A percentile compares a stretch with the other conserved stretches of the same genome.
Evolutionary conservation across 139 green algal genomes (phyloP).

Genomic region (Micractinium conductrix): DNA sequence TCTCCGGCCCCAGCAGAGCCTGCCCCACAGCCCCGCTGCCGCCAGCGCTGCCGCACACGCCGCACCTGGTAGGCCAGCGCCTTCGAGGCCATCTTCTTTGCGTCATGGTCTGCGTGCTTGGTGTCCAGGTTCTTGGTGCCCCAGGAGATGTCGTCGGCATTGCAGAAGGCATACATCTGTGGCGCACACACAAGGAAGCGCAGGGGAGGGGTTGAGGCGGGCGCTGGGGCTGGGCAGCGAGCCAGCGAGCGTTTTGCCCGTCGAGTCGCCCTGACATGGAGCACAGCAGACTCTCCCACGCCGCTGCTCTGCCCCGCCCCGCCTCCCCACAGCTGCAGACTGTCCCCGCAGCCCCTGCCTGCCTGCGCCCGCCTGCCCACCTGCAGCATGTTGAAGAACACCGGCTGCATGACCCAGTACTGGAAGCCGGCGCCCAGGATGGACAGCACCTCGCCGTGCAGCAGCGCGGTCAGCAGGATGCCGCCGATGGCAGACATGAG

Average conservation of each 20-base stretch:
- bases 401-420: conserved; percentile 58
- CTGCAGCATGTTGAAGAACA: conserved; percentile 58
- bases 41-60: too few relatives aligned
- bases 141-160: conserved; percentile 57
- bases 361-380: neutral
- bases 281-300: too few relatives aligned
- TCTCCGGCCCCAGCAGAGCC: too few relatives aligned
- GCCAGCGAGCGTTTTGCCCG: too few relatives aligned
- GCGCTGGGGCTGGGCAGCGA: too few relatives aligned
- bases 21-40: too few relatives aligned
- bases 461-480: conserved; percentile 48
- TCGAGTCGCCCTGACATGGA: too few relatives aligned
- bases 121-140: conserved; percentile 59
- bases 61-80: conserved; percentile 34
- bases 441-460: conserved; percentile 48
- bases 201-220: too few relatives aligned
- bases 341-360: neutral
- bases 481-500: conserved; percentile 47
- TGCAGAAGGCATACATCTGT: conserved; percentile 53
- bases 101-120: conserved; percentile 37
- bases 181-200: neutral
- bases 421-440: conserved; percentile 52
- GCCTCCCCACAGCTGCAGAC: too few relatives aligned
- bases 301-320: too few relatives aligned
- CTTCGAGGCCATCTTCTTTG: conserved; percentile 29